Evolutionary conservation across 345 rosid species (phyloP).

Genomic region (Trapa bicornis): DNA sequence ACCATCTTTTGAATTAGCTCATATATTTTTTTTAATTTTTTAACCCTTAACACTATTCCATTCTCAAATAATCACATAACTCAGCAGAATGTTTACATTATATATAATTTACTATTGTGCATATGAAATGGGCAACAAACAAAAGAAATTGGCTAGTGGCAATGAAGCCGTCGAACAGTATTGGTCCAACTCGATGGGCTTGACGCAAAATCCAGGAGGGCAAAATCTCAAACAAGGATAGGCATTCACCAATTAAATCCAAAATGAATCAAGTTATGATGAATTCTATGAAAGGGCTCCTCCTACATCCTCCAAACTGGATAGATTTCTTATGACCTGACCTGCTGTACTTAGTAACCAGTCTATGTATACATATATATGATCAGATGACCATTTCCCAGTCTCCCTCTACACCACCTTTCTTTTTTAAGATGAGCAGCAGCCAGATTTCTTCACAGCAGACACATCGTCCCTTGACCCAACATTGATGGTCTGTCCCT

Average conservation of each 20-base stretch:
- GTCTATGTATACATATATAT: too few relatives aligned
- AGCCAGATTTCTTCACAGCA: constrained; percentile 62
- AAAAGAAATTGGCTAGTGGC: too few relatives aligned
- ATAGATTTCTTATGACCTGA: background rate
- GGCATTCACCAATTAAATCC: background rate
- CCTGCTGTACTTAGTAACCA: background rate
- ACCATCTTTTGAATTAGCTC: too few relatives aligned
- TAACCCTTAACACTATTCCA: too few relatives aligned
- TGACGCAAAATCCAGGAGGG: background rate
- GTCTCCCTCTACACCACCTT: background rate
- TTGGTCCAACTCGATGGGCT: too few relatives aligned
- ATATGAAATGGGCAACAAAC: too few relatives aligned
- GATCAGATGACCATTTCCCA: background rate
- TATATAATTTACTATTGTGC: too few relatives aligned
- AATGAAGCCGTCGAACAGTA: too few relatives aligned
- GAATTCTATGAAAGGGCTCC: background rate
- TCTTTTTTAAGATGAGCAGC: constrained; percentile 45
- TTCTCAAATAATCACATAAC: too few relatives aligned
- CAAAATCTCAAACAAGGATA: background rate
- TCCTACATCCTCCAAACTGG: background rate
- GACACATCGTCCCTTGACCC: constrained; percentile 68
- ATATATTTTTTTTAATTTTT: too few relatives aligned
- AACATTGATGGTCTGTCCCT: constrained; percentile 64
- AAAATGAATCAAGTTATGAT: background rate
- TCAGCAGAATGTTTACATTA: too few relatives aligned